Evolutionary conservation across 306 rosid genomes (phyloP), one percentile per base, ranked within the genome.

Genomic region (Castanea crenata): DNA sequence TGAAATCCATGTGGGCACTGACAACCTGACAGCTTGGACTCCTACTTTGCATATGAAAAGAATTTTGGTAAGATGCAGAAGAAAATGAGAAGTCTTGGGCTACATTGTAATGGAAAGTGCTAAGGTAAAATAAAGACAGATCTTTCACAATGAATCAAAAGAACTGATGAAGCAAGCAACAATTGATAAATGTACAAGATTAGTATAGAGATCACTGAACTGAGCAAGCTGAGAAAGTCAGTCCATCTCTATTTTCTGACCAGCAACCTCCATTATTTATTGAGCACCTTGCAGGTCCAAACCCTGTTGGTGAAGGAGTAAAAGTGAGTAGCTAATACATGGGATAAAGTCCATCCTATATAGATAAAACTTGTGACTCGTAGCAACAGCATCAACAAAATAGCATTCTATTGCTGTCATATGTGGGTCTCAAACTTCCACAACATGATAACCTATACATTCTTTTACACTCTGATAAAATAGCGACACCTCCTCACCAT

Each of bases 221-320:
- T 90, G 93, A 92, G 87, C 99, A 95, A 79, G 99, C 98, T 2
- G 99, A 88, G 89, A 82, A 82, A 69, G 86, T 72, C 9, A 78
- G 49, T 78, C 77, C 86, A 10, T 91, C 46, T 85, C 18, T 88
- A 55, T 79, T 80, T 19, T 88, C 96, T 31, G 92, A 89, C 99
- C 99, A 95, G 83, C 99, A 95, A 20, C 98, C 98, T 73, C 99
- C 99, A 51, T 92, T 88, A 84, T 88, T 85, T 69, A 91, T 62
- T 25, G 96, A 54, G 64, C 99, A 95, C 83, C 99, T 92, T 74
- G 99, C 96, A 44, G 96, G 92, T 51, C 99, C 99, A 85, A 80
- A 92, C 80, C 96, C 99, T 95, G 94, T 85, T 41, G 80, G 78
- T 72, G 32, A 73, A 79, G 62, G 73, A 62, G 44, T 57, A 70